Percentiles rank a stretch among this genome's conserved stretches.
Evolutionary conservation across 2,329 filamentous ascomycete species (phyloP).

Genomic region (Raffaelea ambrosiae): DNA sequence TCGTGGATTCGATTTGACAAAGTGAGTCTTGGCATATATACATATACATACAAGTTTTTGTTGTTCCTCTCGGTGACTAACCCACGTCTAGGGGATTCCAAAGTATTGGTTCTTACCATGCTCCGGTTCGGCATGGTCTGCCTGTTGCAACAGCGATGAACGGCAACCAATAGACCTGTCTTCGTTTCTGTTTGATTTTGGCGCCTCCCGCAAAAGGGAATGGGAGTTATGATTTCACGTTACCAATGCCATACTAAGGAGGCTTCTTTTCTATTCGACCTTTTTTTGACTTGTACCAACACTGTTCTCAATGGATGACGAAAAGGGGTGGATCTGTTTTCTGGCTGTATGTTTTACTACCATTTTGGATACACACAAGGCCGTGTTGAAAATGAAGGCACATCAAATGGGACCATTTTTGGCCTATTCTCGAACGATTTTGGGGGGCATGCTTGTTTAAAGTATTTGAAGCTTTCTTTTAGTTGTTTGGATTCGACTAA

Average conservation of each 20-base stretch:
- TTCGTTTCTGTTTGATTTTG: slow-evolving; percentile 3
- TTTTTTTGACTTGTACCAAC: too few relatives aligned
- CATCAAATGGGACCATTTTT: too few relatives aligned
- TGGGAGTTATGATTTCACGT: not conserved
- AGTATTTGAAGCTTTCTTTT: not conserved
- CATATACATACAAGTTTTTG: not conserved
- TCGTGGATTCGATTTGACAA: slow-evolving; percentile 49
- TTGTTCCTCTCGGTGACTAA: slow-evolving; percentile 17
- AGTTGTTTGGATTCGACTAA: not conserved
- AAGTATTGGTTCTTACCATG: slow-evolving; percentile 56
- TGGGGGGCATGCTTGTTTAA: too few relatives aligned
- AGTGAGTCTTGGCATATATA: slow-evolving; percentile 32
- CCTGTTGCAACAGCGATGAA: slow-evolving; percentile 33
- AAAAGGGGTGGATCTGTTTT: too few relatives aligned
- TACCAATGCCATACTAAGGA: too few relatives aligned
- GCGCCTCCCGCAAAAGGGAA: too few relatives aligned
- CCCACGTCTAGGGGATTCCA: slow-evolving; percentile 47
- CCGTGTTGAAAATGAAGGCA: too few relatives aligned
- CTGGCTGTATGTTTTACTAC: too few relatives aligned
- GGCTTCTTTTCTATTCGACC: too few relatives aligned
- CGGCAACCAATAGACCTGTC: slow-evolving; percentile 16
- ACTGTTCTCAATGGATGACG: too few relatives aligned
- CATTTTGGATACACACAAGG: too few relatives aligned
- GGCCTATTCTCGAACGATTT: too few relatives aligned
- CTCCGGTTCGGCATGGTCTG: slow-evolving; percentile 39